Conservation (phyloP, 2,329 filamentous ascomycete genomes). For the Aspergillus neotritici region DNA sequence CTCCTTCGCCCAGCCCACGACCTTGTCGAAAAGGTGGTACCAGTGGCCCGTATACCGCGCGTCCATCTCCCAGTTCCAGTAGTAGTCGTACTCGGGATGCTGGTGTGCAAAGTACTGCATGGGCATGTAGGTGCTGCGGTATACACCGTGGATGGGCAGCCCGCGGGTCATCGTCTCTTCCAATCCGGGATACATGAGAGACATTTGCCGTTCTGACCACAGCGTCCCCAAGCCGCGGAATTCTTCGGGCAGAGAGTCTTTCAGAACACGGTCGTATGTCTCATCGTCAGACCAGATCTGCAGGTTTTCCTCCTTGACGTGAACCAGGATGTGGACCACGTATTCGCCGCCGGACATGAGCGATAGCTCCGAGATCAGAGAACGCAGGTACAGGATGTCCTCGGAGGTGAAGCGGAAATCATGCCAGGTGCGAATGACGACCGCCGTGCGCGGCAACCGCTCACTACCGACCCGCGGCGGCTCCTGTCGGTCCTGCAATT, state of each 20-base stretch:
- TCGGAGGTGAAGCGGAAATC: conserved; percentile 74
- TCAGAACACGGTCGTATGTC: conserved; percentile 67
- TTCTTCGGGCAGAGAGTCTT: conserved; percentile 66
- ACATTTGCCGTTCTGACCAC: conserved; percentile 94
- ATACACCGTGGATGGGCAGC: conserved; percentile 82
- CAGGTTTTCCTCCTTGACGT: conserved; percentile 72
- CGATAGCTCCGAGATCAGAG: conserved; percentile 71
- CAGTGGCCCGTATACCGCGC: conserved; percentile 73
- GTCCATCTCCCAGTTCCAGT: conserved; percentile 88
- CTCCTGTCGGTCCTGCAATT: conserved; percentile 15
- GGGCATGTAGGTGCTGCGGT: conserved; percentile 88
- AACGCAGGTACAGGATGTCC: conserved; percentile 72
- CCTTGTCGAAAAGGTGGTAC: conserved; percentile 70
- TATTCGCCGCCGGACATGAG: conserved; percentile 77
- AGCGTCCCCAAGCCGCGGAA: conserved; percentile 84
- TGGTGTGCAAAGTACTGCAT: conserved; percentile 86
- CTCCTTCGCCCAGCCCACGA: conserved; percentile 62
- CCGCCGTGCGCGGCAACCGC: conserved; percentile 56
- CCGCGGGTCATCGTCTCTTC: conserved; percentile 68
- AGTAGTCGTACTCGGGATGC: conserved; percentile 71
- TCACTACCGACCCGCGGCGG: conserved; percentile 18
- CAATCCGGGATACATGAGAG: conserved; percentile 79
- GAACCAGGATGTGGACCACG: conserved; percentile 73
- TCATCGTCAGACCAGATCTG: conserved; percentile 77
- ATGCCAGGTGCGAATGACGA: conserved; percentile 74